Percentiles rank a stretch among this genome's conserved stretches.
Evolutionary conservation across 805 yeast species (phyloP).

Genomic region (Cyberlindnera sargentensis): DNA sequence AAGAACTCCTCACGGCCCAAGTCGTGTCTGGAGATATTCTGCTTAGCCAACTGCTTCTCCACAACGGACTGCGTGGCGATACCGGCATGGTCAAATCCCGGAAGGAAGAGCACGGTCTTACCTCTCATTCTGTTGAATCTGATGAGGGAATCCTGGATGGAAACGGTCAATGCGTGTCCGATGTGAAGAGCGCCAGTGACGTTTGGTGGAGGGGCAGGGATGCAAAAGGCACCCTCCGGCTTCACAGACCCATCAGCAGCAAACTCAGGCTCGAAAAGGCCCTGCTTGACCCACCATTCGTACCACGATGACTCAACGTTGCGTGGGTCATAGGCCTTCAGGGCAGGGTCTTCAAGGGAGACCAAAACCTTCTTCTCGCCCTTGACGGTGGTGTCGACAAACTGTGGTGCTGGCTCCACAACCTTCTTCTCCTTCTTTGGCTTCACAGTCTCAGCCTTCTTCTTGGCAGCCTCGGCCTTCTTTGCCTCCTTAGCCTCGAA

Average conservation of each 20-base stretch:
- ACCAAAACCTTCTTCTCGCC: constrained; percentile 89
- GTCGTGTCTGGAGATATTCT: constrained; percentile 89
- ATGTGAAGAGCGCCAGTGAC: constrained; percentile 98
- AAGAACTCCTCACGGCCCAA: constrained; percentile 87
- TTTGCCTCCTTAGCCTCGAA: constrained; percentile 79
- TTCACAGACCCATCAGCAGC: constrained; percentile 64
- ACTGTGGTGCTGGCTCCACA: constrained; percentile 75
- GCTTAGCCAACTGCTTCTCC: constrained; percentile 82
- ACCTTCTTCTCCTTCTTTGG: constrained; percentile 67
- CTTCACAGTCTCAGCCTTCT: constrained; percentile 32
- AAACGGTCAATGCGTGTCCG: constrained; percentile 94
- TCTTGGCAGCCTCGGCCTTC: constrained; percentile 45
- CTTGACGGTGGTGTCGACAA: constrained; percentile 70
- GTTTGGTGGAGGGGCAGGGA: constrained; percentile 99
- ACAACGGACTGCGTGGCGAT: constrained; percentile 98
- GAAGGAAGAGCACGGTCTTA: constrained; percentile 83
- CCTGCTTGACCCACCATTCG: constrained; percentile 91
- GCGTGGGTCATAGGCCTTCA: constrained; percentile 89
- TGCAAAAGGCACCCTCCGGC: constrained; percentile 79
- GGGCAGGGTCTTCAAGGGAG: constrained; percentile 85
- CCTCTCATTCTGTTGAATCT: constrained; percentile 97
- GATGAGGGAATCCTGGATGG: constrained; percentile 89
- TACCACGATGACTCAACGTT: constrained; percentile 97
- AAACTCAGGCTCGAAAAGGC: constrained; percentile 83
- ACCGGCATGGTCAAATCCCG: constrained; percentile 99